Base-by-base conservation (phyloP, 805 yeast genomes). In the Monosporozyma siamensis region DNA sequence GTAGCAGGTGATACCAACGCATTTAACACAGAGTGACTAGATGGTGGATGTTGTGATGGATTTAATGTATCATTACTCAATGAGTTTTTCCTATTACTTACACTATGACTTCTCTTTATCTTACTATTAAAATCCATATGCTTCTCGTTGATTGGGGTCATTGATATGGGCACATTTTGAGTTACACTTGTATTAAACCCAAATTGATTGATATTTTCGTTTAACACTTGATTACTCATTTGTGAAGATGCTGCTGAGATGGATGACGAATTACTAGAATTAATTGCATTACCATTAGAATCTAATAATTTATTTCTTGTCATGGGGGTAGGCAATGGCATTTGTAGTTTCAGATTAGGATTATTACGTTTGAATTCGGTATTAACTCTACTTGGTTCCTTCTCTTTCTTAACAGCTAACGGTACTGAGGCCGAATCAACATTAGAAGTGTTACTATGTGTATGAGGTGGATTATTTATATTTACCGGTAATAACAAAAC, bases 121-220 rank as follows among this genome's bases (percentile, higher is more conserved):
- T 51, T 50, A 29, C 40, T 44, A 7, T 54, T 51, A 37, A 55
- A 50, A 47, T 56, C 61, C 32, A 51, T 56, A 30, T 64, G 58
- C 43, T 68, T 78, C 50, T 84, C 94, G 2, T 85, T 72, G 4
- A 83, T 77, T 2, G 92, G 94, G 0, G 94, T 84, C 92, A 84
- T 83, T 0, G 85, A 75, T 51, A 78, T 65, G 1, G 85, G 78
- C 3, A 73, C 58, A 43, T 65, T 62, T 6, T 71, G 66, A 3
- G 74, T 68, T 25, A 69, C 71, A 12, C 72, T 61, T 1, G 78
- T 72, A 55, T 77, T 71, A 52, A 78, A 69, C 40, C 89, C 84
- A 68, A 79, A 78, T 54, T 83, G 84, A 57, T 82, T 78, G 35
- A 80, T 72, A 41, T 72, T 70, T 29, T 69, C 77, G 43, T 46